These are phyloP conservation scores for Cladosporium cucumerinum DNA, from an alignment of 2,329 filamentous ascomycete species.

Conservation along the genomic window DNA sequence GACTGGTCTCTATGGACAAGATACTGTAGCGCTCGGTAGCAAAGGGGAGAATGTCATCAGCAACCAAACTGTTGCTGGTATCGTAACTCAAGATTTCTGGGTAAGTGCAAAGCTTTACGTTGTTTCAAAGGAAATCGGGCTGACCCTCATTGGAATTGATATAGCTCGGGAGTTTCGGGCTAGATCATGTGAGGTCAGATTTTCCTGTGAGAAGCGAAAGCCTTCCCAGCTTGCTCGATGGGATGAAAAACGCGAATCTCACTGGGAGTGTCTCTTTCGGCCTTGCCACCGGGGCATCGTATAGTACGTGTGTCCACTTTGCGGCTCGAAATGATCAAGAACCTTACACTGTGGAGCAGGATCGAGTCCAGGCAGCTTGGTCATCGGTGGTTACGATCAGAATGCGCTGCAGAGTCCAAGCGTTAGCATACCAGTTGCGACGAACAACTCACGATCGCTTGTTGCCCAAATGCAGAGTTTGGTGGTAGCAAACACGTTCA, in stretches of 20 bases:
- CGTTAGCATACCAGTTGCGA: neutral
- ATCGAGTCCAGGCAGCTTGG: slow-evolving; percentile 21
- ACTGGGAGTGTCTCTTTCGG: slow-evolving; percentile 38
- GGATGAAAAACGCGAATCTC: slow-evolving; percentile 16
- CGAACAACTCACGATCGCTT: neutral
- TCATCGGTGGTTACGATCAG: slow-evolving; percentile 38
- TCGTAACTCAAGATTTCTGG: slow-evolving; percentile 35
- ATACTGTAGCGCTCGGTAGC: slow-evolving; percentile 31
- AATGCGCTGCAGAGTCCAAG: neutral
- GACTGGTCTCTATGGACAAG: slow-evolving; percentile 43
- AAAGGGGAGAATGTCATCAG: slow-evolving; percentile 22
- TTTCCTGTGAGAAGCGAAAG: slow-evolving; percentile 36
- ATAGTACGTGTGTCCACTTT: slow-evolving; percentile 15
- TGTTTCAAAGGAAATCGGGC: neutral
- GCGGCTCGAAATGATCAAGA: slow-evolving; percentile 16
- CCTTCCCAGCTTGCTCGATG: slow-evolving; percentile 31
- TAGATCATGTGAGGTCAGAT: slow-evolving; percentile 36
- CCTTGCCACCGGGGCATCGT: slow-evolving; percentile 37
- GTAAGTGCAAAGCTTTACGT: neutral
- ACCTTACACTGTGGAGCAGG: neutral
- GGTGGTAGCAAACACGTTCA: slow-evolving; percentile 7
- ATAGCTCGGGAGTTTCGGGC: slow-evolving; percentile 35
- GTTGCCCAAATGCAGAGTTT: slow-evolving; percentile 15
- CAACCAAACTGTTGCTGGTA: slow-evolving; percentile 37
- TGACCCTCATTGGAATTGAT: neutral